These are phyloP conservation scores for Colletotrichum navitas DNA, from an alignment of 2,329 filamentous ascomycete species.

Conservation along the genomic window DNA sequence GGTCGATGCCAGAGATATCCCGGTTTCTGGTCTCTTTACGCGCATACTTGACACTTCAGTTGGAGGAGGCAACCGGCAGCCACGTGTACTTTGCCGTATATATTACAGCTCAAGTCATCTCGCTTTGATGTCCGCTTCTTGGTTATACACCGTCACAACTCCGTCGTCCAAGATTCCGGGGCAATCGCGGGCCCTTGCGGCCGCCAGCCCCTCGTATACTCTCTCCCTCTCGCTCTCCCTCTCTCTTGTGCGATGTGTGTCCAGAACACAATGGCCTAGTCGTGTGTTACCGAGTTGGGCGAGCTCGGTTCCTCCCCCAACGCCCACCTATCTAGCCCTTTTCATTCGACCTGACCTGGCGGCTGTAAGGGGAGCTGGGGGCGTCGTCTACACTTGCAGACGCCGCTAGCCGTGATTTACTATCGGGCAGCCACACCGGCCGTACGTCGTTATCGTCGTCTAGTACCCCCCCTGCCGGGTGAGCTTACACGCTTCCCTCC, in stretches of 20 bases:
- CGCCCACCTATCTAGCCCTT: not conserved
- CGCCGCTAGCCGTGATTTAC: not conserved
- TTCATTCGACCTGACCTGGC: not conserved
- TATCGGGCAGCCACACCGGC: slow-evolving; percentile 7
- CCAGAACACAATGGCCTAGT: not conserved
- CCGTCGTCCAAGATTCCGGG: not conserved
- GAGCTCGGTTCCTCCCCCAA: not conserved
- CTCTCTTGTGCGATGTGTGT: not conserved
- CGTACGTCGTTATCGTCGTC: not conserved
- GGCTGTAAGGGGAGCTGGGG: not conserved
- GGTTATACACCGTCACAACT: not conserved
- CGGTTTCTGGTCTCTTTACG: too few relatives aligned
- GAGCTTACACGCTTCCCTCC: not conserved
- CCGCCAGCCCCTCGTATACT: not conserved
- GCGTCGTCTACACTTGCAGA: not conserved
- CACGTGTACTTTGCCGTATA: not conserved
- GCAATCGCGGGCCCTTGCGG: slow-evolving; percentile 17
- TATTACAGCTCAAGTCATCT: not conserved
- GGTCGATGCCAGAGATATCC: not conserved
- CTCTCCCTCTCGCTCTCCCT: too few relatives aligned
- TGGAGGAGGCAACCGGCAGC: not conserved
- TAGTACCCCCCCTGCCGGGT: not conserved
- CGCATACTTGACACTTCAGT: not conserved
- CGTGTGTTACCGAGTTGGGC: not conserved
- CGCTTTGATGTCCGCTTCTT: not conserved